Percentiles rank a stretch among this genome's conserved stretches.
Evolutionary conservation across 2,329 filamentous ascomycete species (phyloP).

Genomic region (Blastomyces gilchristii): DNA sequence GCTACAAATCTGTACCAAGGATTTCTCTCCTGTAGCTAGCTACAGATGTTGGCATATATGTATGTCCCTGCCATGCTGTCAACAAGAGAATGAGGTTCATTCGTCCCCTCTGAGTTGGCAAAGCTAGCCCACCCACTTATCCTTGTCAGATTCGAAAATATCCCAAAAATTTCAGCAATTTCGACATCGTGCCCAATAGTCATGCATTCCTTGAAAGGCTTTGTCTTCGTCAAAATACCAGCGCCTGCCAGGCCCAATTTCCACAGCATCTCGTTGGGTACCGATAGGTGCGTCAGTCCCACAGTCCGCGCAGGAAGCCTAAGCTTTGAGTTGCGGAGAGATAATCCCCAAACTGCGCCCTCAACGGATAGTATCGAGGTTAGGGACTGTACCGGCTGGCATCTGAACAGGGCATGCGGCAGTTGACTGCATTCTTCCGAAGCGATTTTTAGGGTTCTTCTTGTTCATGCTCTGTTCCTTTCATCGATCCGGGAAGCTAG

Average conservation of each 20-base stretch:
- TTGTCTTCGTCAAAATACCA: background rate
- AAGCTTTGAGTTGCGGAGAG: background rate
- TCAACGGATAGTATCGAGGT: background rate
- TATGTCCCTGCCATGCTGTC: background rate
- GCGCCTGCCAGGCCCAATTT: background rate
- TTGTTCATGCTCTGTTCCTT: background rate
- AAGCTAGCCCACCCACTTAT: background rate
- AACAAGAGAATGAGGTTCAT: background rate
- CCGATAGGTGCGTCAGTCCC: slow-evolving; percentile 1
- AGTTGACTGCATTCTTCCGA: background rate
- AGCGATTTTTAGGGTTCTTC: background rate
- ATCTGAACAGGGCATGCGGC: background rate
- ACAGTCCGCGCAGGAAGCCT: background rate
- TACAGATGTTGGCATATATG: background rate
- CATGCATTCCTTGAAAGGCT: background rate
- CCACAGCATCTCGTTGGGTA: slow-evolving; percentile 5
- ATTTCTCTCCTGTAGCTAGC: background rate
- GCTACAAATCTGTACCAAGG: background rate
- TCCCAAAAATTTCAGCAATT: background rate
- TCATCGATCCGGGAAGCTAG: background rate
- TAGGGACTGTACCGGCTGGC: background rate
- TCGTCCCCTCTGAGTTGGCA: slow-evolving; percentile 4
- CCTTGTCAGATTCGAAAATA: background rate
- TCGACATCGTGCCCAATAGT: background rate
- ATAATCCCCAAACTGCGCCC: background rate